Evolutionary conservation across 1,139 yeast species (phyloP).

Genomic region (Candida sp.): DNA sequence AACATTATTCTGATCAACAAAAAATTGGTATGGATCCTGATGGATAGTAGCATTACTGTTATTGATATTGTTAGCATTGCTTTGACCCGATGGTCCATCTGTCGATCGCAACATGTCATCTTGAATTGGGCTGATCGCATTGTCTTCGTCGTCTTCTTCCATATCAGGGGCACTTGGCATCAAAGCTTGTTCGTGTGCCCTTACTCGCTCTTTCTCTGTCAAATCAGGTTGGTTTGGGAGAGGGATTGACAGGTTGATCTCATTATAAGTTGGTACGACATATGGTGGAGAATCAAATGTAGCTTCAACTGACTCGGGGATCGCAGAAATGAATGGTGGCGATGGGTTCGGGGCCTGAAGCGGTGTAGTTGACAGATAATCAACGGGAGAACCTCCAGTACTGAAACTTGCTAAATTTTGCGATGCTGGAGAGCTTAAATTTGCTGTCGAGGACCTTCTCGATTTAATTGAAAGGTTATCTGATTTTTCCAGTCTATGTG

Average conservation of each 20-base stretch:
- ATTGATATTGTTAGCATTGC: constrained; percentile 3
- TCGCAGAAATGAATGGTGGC: constrained; percentile 5
- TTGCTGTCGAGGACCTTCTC: constrained; percentile 18
- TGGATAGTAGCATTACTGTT: constrained; percentile 2
- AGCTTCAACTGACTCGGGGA: constrained; percentile 13
- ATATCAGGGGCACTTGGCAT: constrained; percentile 59
- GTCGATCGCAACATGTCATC: constrained; percentile 4
- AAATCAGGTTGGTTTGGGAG: constrained; percentile 17
- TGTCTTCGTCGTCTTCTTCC: constrained; percentile 15
- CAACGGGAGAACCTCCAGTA: neutral
- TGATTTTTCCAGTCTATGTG: constrained; percentile 46
- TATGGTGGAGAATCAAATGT: constrained; percentile 18
- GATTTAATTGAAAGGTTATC: constrained; percentile 12
- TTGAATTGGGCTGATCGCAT: constrained; percentile 10
- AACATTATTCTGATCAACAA: constrained; percentile 1
- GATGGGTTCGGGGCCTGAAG: neutral
- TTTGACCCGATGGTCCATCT: neutral
- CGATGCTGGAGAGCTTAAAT: constrained; percentile 12
- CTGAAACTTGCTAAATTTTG: constrained; percentile 5
- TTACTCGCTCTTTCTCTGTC: constrained; percentile 54
- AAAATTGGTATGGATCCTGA: constrained; percentile 9
- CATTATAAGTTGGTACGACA: constrained; percentile 26
- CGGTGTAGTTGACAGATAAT: neutral
- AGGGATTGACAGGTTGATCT: constrained; percentile 12
- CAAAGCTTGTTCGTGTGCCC: constrained; percentile 52